Percentiles rank a stretch among this genome's conserved stretches.
These are phyloP conservation scores for Suillus plorans DNA, from an alignment of 768 basidiomycete genomes.

Conservation along the genomic window DNA sequence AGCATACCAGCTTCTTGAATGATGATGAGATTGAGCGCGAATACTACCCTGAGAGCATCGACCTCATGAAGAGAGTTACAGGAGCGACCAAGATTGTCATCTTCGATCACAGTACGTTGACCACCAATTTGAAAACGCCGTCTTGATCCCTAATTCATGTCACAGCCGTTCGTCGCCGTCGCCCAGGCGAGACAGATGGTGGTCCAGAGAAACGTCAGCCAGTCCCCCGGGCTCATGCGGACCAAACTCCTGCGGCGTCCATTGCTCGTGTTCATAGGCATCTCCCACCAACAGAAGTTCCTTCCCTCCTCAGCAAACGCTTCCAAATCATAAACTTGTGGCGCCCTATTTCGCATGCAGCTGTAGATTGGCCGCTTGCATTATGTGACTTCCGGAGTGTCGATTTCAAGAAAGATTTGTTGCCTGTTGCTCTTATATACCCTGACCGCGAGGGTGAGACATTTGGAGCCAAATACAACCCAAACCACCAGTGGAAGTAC, in stretches of 20 bases:
- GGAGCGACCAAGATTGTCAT: no score
- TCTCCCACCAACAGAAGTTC: slow-evolving; percentile 40
- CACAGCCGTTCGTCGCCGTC: slow-evolving; percentile 43
- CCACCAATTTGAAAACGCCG: neutral
- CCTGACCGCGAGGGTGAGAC: slow-evolving; percentile 46
- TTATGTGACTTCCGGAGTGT: slow-evolving; percentile 48
- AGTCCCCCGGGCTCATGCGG: slow-evolving; percentile 42
- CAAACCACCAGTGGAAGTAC: slow-evolving; percentile 46
- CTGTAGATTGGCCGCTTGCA: slow-evolving; percentile 49
- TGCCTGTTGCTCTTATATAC: slow-evolving; percentile 38
- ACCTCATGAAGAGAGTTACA: no score
- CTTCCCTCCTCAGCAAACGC: slow-evolving; percentile 39
- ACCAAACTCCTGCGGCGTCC: slow-evolving; percentile 43
- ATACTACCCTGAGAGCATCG: no score
- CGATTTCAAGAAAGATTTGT: slow-evolving; percentile 36
- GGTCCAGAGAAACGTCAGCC: slow-evolving; percentile 43
- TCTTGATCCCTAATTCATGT: neutral
- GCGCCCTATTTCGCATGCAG: slow-evolving; percentile 48
- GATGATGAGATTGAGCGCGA: no score
- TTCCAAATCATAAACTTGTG: slow-evolving; percentile 58
- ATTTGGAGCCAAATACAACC: slow-evolving; percentile 37
- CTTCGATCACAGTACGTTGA: no score
- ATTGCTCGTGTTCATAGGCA: slow-evolving; percentile 43
- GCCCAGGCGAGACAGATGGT: slow-evolving; percentile 36
- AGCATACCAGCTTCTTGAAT: no score